A percentile compares a stretch with the other conserved stretches of the same genome.
Conservation (phyloP, 1,284 basidiomycete species). For the Uromyces viciae-fabae region DNA sequence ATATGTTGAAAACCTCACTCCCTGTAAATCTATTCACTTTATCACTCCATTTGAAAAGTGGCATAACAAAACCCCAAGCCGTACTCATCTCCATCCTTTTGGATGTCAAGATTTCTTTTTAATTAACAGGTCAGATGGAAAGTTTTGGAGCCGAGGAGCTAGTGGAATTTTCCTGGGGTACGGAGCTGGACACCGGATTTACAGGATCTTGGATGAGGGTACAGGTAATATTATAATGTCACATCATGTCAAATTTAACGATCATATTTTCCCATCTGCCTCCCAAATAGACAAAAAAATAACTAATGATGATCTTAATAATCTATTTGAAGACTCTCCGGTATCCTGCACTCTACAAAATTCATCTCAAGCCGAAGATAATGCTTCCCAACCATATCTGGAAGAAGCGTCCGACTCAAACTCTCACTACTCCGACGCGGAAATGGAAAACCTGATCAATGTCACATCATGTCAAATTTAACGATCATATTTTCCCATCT, state of each 20-base stretch:
- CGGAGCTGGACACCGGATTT: neutral
- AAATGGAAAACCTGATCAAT: neutral
- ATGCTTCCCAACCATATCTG: too few relatives aligned
- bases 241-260: conserved; percentile 15
- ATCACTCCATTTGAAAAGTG: neutral
- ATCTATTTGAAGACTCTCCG: too few relatives aligned
- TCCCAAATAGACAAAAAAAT: neutral
- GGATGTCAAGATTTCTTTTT: neutral
- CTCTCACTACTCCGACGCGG: too few relatives aligned
- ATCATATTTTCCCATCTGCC: neutral
- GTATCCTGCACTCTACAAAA: neutral
- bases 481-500: neutral
- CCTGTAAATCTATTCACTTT: neutral
- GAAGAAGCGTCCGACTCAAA: too few relatives aligned
- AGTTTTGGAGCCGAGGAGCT: neutral
- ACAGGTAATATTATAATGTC: neutral
- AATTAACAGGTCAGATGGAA: neutral
- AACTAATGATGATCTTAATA: too few relatives aligned
- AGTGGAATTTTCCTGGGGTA: neutral
- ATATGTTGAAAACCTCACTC: neutral
- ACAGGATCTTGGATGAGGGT: neutral
- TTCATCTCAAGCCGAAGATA: too few relatives aligned
- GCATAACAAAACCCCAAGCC: neutral
- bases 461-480: neutral
- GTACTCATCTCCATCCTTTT: neutral